phyloP scores from a whole-genome alignment of 176 grass and related monocot genomes.

The Triticum monococcum region DNA sequence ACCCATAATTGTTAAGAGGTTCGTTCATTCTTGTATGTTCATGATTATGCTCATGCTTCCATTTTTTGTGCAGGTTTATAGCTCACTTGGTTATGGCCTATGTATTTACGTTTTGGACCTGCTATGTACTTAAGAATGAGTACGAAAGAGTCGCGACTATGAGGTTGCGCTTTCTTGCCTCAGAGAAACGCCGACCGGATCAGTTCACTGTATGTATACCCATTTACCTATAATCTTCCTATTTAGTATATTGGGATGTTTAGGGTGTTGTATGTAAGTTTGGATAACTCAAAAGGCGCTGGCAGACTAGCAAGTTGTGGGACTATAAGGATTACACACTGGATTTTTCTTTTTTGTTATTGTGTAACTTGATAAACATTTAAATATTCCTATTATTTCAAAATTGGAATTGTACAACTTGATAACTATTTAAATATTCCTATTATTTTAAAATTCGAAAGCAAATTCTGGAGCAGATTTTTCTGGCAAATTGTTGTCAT shows the following conservation, averaged over 20 bases:
- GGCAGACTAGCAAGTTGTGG: not conserved
- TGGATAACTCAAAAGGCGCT: not conserved
- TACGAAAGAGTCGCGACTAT: slow-evolving; percentile 72
- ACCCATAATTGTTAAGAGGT: not conserved
- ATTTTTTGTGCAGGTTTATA: slow-evolving; percentile 63
- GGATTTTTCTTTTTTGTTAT: not conserved
- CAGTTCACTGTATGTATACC: slow-evolving; percentile 75
- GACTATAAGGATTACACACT: not conserved
- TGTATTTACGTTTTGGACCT: slow-evolving; percentile 96
- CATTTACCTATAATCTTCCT: slow-evolving; percentile 18
- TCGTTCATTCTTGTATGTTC: not conserved
- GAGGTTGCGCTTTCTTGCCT: slow-evolving; percentile 93
- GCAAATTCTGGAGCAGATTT: not conserved
- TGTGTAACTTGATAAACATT: not conserved
- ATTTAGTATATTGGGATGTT: slow-evolving; percentile 22
- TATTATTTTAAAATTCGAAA: not conserved
- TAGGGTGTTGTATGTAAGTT: not conserved
- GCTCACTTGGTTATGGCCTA: slow-evolving; percentile 81
- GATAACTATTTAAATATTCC: not conserved
- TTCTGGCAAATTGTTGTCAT: not conserved
- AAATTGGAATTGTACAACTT: not conserved
- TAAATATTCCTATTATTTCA: not conserved
- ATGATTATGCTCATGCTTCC: slow-evolving; percentile 4
- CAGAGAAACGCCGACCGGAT: slow-evolving; percentile 83
- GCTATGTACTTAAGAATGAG: slow-evolving; percentile 74